Conservation (phyloP, 108 stramenopile species). For the Skeletonema menzelii region DNA sequence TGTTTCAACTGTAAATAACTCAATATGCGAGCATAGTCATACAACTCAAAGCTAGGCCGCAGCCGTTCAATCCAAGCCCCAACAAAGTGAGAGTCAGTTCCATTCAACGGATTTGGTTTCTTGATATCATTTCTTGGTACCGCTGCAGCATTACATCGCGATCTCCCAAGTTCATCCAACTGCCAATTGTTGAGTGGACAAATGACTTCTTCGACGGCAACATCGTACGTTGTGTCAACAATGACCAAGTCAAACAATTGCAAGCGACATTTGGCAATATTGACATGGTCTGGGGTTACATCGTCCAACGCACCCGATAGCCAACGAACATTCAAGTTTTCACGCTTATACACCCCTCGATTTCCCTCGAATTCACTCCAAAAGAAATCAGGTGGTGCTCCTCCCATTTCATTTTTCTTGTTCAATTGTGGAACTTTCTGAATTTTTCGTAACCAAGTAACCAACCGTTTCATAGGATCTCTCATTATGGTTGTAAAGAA, state of each 20-base stretch:
- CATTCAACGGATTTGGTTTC: slow-evolving; percentile 19
- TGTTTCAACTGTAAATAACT: slow-evolving; percentile 31
- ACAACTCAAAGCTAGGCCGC: slow-evolving; percentile 41
- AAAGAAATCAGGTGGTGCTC: slow-evolving; percentile 2
- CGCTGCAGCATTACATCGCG: background rate
- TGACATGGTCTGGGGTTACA: slow-evolving; percentile 31
- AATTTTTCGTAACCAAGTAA: background rate
- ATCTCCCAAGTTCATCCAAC: background rate
- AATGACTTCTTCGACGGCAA: slow-evolving; percentile 32
- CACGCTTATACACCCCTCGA: slow-evolving; percentile 18
- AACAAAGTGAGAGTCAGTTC: slow-evolving; percentile 14
- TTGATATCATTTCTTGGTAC: slow-evolving; percentile 8
- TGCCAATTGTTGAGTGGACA: slow-evolving; percentile 42
- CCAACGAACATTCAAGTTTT: slow-evolving; percentile 43
- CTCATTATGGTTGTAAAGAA: slow-evolving; percentile 47
- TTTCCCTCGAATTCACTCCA: slow-evolving; percentile 25
- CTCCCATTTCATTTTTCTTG: background rate
- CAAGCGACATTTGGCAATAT: slow-evolving; percentile 49
- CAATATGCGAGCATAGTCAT: slow-evolving; percentile 46
- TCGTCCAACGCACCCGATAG: slow-evolving; percentile 29
- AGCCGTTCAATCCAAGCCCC: slow-evolving; percentile 47
- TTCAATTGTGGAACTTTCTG: background rate
- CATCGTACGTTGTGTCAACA: slow-evolving; percentile 26
- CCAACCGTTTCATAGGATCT: slow-evolving; percentile 29
- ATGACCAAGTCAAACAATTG: slow-evolving; percentile 50